Evolutionary conservation across 2,329 filamentous ascomycete species (phyloP).

Genomic region (Exophiala bonariae): DNA sequence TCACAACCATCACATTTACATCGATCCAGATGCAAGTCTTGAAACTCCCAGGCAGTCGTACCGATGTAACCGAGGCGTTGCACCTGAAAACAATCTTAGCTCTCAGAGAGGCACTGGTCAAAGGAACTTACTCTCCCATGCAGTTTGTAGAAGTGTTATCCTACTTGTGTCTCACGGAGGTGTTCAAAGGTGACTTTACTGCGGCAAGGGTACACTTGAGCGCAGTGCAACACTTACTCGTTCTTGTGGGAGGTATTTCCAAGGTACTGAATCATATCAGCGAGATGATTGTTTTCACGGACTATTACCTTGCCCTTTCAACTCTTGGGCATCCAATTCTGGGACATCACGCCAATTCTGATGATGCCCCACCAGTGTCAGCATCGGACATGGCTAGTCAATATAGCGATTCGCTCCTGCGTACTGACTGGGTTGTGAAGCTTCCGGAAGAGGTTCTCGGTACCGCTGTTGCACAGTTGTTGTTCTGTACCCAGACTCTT

Average conservation of each 20-base stretch:
- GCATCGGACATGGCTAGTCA: neutral
- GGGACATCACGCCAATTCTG: neutral
- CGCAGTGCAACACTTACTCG: neutral
- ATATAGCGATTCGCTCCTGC: neutral
- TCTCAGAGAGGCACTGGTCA: neutral
- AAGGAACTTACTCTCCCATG: neutral
- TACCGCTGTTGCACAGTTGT: neutral
- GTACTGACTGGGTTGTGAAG: neutral
- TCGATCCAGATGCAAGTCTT: neutral
- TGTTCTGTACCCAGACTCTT: neutral
- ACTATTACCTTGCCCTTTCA: neutral
- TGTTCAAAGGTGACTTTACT: neutral
- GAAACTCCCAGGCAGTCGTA: neutral
- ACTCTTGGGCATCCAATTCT: neutral
- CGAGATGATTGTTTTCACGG: neutral
- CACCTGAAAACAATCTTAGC: neutral
- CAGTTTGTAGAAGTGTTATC: neutral
- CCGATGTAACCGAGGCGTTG: neutral
- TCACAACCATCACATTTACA: neutral
- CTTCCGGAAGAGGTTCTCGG: neutral
- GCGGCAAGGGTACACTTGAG: neutral
- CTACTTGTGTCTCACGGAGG: neutral
- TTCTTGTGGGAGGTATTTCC: neutral
- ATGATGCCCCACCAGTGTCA: neutral
- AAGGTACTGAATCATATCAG: neutral